Evolutionary conservation across 352 stramenopile genomes (phyloP).

Genomic region (Phytopythium mirpurense): DNA sequence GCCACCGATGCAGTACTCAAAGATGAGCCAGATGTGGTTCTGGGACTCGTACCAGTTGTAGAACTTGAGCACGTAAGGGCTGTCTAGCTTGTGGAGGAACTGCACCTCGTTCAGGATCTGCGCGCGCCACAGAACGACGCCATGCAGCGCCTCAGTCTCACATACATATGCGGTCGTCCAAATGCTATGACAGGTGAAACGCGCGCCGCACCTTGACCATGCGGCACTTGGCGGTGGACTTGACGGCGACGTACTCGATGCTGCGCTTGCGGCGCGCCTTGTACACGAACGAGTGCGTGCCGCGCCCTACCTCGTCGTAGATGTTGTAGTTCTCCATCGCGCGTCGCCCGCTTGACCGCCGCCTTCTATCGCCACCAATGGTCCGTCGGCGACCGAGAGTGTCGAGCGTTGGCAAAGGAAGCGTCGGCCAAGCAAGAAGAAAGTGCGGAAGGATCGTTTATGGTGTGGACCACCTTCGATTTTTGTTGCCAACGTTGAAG

Average conservation of each 20-base stretch:
- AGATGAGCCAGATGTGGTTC: constrained; percentile 95
- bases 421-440: no score
- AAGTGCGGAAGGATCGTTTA: neutral
- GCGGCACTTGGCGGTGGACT: constrained; percentile 88
- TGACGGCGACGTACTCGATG: constrained; percentile 93
- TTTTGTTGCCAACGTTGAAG: neutral
- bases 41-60: constrained; percentile 95
- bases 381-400: no score
- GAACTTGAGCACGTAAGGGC: constrained; percentile 87
- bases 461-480: neutral
- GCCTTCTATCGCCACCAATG: no score
- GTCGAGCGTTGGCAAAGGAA: no score
- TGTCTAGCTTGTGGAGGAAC: constrained; percentile 85
- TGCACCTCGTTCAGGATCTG: constrained; percentile 86
- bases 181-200: no score
- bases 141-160: no score
- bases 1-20: constrained; percentile 92
- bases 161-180: no score
- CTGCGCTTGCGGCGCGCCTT: constrained; percentile 90
- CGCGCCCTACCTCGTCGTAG: constrained; percentile 90
- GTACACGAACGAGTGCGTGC: constrained; percentile 91
- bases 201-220: constrained; percentile 83
- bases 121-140: neutral
- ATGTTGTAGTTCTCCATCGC: constrained; percentile 94
- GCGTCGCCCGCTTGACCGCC: neutral